These are phyloP conservation scores for Didymella pinodella DNA, from an alignment of 2,329 filamentous ascomycete genomes.

Conservation along the genomic window DNA sequence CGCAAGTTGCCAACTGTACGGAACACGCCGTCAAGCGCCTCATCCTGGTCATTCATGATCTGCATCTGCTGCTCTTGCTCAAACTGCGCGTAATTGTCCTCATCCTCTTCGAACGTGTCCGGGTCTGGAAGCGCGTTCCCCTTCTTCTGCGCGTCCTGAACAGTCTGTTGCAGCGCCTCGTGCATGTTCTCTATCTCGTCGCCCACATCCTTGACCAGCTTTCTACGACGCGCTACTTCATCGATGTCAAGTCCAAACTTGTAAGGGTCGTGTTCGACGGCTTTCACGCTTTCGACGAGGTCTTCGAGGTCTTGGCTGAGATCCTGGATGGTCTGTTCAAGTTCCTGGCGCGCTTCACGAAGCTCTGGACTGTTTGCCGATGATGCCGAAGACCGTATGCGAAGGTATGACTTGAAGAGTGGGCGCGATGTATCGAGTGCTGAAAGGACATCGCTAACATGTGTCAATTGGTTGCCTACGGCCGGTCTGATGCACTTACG, in stretches of 20 bases:
- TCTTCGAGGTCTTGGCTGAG: constrained; percentile 87
- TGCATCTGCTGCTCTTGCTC: constrained; percentile 90
- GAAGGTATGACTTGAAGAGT: constrained; percentile 92
- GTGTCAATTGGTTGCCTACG: constrained; percentile 31
- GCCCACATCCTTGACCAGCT: constrained; percentile 87
- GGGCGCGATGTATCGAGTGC: constrained; percentile 82
- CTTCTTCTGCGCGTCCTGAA: constrained; percentile 53
- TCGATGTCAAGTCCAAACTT: constrained; percentile 84
- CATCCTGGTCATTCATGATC: constrained; percentile 94
- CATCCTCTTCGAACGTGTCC: constrained; percentile 62
- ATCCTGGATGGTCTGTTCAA: constrained; percentile 76
- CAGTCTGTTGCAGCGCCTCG: constrained; percentile 74
- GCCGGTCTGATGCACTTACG: constrained; percentile 40
- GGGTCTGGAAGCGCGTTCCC: constrained; percentile 64
- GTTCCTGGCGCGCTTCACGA: constrained; percentile 72
- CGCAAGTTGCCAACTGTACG: constrained; percentile 90
- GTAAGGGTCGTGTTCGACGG: constrained; percentile 85
- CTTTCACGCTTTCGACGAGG: constrained; percentile 84
- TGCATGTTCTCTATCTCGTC: constrained; percentile 90
- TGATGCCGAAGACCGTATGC: constrained; percentile 86
- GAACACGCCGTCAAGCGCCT: constrained; percentile 91
- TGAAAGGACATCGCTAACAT: constrained; percentile 81
- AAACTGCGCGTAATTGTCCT: constrained; percentile 76
- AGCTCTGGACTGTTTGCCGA: constrained; percentile 70
- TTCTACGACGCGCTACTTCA: constrained; percentile 81